These are phyloP conservation scores for Teunomyces tritomae DNA, from an alignment of 805 yeast genomes.

Conservation along the genomic window DNA sequence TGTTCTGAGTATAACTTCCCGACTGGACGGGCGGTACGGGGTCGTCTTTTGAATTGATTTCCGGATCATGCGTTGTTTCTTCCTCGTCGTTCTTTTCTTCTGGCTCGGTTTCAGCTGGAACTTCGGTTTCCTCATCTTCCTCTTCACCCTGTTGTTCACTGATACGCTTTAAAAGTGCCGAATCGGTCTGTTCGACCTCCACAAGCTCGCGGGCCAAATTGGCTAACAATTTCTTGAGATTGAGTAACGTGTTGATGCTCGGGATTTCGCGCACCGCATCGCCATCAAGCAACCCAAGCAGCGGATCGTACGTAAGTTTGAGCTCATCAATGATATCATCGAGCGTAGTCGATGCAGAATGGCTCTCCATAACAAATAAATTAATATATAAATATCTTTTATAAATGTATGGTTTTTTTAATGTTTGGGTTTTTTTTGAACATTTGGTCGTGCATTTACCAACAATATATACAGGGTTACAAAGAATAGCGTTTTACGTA, in stretches of 20 bases:
- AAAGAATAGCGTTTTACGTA: conserved; percentile 26
- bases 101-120: conserved; percentile 1
- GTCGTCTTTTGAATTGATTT: conserved; percentile 24
- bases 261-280: conserved; percentile 44
- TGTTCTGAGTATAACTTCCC: conserved; percentile 46
- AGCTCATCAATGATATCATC: conserved; percentile 53
- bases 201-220: conserved; percentile 40
- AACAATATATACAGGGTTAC: conserved; percentile 12
- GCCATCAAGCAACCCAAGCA: conserved; percentile 61
- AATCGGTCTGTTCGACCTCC: conserved; percentile 31
- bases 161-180: conserved; percentile 20
- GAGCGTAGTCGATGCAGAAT: conserved; percentile 41
- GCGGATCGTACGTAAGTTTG: conserved; percentile 54
- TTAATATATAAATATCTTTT: no score
- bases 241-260: conserved; percentile 41
- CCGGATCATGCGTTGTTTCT: not conserved
- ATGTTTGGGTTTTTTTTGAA: no score
- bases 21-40: conserved; percentile 47
- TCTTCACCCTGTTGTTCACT: conserved; percentile 10
- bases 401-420: no score
- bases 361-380: not conserved
- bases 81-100: conserved; percentile 5
- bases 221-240: conserved; percentile 42
- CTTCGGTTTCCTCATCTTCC: conserved; percentile 11
- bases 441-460: conserved; percentile 2